phyloP scores from a whole-genome alignment of 768 basidiomycete species.

The Amanita jacksonii region DNA sequence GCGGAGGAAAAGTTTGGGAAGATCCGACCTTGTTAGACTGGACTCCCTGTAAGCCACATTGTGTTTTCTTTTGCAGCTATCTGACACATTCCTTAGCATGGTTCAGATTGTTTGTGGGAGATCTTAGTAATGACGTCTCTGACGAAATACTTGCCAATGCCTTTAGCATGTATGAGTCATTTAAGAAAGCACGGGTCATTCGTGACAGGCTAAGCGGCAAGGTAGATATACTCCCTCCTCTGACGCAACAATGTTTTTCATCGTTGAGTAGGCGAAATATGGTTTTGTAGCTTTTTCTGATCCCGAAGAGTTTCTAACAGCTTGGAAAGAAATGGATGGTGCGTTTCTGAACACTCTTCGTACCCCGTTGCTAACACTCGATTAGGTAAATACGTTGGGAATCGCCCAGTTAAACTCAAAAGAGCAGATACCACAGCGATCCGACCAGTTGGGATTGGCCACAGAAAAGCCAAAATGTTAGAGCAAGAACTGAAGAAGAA shows the following conservation, averaged over 20 bases:
- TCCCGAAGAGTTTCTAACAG: constrained; percentile 95
- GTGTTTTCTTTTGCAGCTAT: not conserved
- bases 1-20: constrained; percentile 96
- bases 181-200: constrained; percentile 92
- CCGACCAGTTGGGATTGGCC: constrained; percentile 87
- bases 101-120: constrained; percentile 97
- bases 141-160: constrained; percentile 91
- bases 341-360: constrained; percentile 16
- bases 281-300: constrained; percentile 98
- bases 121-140: constrained; percentile 96
- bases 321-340: constrained; percentile 99
- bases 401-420: constrained; percentile 92
- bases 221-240: constrained; percentile 34
- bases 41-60: constrained; percentile 76
- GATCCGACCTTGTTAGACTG: constrained; percentile 95
- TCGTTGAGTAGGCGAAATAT: constrained; percentile 67
- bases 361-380: constrained; percentile 8
- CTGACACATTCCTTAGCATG: constrained; percentile 48
- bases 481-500: constrained; percentile 92
- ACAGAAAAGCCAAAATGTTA: constrained; percentile 82
- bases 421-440: constrained; percentile 86
- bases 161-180: constrained; percentile 89
- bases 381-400: constrained; percentile 92
- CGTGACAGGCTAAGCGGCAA: constrained; percentile 91
- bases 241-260: not conserved